Evolutionary conservation across 371 early-diverging fungal genomes (phyloP).

Genomic region (Mortierella sp.): DNA sequence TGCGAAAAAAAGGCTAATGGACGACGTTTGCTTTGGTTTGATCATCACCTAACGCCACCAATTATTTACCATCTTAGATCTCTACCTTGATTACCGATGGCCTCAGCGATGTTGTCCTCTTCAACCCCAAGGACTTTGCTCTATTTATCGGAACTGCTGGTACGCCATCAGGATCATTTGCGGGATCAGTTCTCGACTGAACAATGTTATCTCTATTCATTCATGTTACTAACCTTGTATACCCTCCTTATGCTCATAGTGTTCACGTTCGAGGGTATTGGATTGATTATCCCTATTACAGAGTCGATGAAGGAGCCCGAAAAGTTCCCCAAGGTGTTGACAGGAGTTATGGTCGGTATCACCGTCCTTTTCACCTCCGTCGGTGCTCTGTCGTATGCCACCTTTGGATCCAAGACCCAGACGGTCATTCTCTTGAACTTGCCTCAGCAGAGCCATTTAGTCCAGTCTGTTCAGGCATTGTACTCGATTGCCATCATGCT

Average conservation of each 20-base stretch:
- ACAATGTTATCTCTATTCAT: not conserved
- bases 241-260: slow-evolving; percentile 45
- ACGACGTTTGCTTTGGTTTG: not conserved
- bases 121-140: slow-evolving; percentile 80
- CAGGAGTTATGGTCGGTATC: slow-evolving; percentile 75
- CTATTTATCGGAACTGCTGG: slow-evolving; percentile 89
- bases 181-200: not conserved
- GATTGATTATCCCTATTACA: slow-evolving; percentile 81
- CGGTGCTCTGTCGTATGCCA: slow-evolving; percentile 84
- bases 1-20: slow-evolving; percentile 40
- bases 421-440: slow-evolving; percentile 87
- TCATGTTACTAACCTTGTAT: not conserved
- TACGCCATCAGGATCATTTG: not conserved
- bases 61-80: slow-evolving; percentile 20
- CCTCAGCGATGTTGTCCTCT: slow-evolving; percentile 68
- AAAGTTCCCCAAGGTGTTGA: slow-evolving; percentile 79
- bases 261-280: slow-evolving; percentile 93
- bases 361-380: slow-evolving; percentile 79
- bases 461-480: slow-evolving; percentile 78
- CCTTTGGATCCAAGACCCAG: slow-evolving; percentile 84
- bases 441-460: slow-evolving; percentile 74
- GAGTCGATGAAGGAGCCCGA: slow-evolving; percentile 88
- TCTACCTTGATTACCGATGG: slow-evolving; percentile 68
- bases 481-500: slow-evolving; percentile 91
- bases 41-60: not conserved